Evolutionary conservation across 2,329 filamentous ascomycete species (phyloP), one percentile per base, ranked within the genome.

Genomic region (Davidsoniella eucalypti): DNA sequence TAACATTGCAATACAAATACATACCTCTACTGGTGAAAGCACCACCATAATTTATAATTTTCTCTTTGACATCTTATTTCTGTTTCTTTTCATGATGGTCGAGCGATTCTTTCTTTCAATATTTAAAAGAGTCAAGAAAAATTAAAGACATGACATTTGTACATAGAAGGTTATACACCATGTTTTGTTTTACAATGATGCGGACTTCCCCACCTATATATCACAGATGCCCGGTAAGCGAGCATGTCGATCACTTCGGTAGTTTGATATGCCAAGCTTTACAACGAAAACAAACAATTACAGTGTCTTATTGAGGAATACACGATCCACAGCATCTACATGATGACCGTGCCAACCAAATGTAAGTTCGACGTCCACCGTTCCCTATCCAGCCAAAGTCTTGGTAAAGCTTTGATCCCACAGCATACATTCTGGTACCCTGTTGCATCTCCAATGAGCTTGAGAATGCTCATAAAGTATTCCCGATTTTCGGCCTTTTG

Each of bases 391-490:
- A 14, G 9, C 46, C 46, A 49, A 21, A 49, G 29, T 23, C n/a
- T 41, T 5, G 37, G 37, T 38, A 49, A 33, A 18, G 21, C 17
- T 18, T 42, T 29, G 10, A 43, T 4, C 21, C 46, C 46, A 25
- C 46, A 29, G 10, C 21, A 8, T 6, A 49, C 46, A 39, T 49
- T 49, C 46, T 29, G 23, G 18, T 49, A 49, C 10, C 46, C 46
- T 9, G 46, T 49, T 4, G 38, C 12, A 8, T 49, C 37, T 6
- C 46, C 46, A 42, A 49, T 49, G 16, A 17, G 23, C 23, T 38
- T 23, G 12, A 49, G 41, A 6, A 49, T 25, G 8, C 37, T 37
- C 3, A 16, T 17, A n/a, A 49, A 49, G 26, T 25, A 49, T 18
- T 49, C 38, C 2, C 46, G 46, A 17, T 49, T 36, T 5, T 41